Evolutionary conservation across 2,329 filamentous ascomycete genomes (phyloP), one percentile per base, ranked within the genome.

Genomic region (Chaetomium sp.): DNA sequence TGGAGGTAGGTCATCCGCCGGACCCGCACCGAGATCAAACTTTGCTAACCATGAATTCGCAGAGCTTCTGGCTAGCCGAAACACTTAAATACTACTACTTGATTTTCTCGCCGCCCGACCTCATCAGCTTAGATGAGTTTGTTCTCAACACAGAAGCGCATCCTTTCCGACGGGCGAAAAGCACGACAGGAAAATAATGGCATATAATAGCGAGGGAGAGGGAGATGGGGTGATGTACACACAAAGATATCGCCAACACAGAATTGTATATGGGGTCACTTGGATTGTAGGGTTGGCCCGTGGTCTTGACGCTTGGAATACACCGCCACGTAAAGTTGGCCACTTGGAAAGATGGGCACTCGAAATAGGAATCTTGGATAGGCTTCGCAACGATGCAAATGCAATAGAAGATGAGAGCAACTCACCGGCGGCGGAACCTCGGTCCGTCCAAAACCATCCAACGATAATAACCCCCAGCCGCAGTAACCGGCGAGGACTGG

Each of bases 1-100:
- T 89, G 85, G 86, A 91, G 76, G 69, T 69, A 63, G 57, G 85
- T 9, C 13, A 4, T 50, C 16, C 2, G 4, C 13, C 3, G 7
- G 9, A 16, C 1, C 21, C 13, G 4, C 25, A 1, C 19, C n/a
- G 33, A 19, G 25, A 56, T 10, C 2, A 29, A 51, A 13, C 2
- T 16, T 25, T 3, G 16, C 57, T 60, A 33, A 64, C 50, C 7
- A 23, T 19, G 45, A 2, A 7, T 6, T 29, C 47, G 38, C 53
- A 71, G 70, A 89, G 78, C 87, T 86, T 72, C 54, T 72, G 63
- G 56, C 50, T 70, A 1, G 64, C 67, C 0, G 69, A 72, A 50
- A 72, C 70, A 25, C 73, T 89, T 65, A 90, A 89, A 74, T 88
- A 88, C 68, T 88, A 88, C 62, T 89, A 86, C 70, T 70, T 89